Evolutionary conservation across 805 yeast species (phyloP), one percentile per base, ranked within the genome.

Genomic region (Wickerhamia fluorescens): DNA sequence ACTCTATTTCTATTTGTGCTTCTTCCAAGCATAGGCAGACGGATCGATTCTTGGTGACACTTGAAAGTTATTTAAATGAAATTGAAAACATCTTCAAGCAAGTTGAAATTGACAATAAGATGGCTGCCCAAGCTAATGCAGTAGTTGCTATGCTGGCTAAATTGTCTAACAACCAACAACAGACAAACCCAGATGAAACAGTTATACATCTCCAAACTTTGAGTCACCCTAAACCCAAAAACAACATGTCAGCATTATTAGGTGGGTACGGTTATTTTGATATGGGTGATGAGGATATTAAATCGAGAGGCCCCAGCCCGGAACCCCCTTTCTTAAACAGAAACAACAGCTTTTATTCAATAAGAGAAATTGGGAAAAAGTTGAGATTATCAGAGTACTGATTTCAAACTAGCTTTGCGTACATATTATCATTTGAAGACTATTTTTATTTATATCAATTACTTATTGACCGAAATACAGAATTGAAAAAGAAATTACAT

Each of bases 191-290:
- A 7, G 13, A 20, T 9, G 21, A 19, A 4, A 8, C 22, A 2
- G 20, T 25, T 14, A 27, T 27, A 11, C 7, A 18, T 7, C 10
- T 18, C 9, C 9, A 18, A 7, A n/a, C n/a, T n/a, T 18, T 18
- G 20, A 7, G 20, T 10, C 19, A 25, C 6, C 17, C 30, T 4
- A 16, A 21, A 5, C 27, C 37, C 9, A 23, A 21, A 12, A 28
- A 23, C 20, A 25, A 34, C 25, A 14, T 34, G n/a, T 22, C 35
- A 2, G 28, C 29, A 3, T 68, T 53, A 30, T 48, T 73, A 30
- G 79, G 79, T 18, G 79, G 78, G 3, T 73, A 73, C 41, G 78
- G 75, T 23, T 73, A 72, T 40, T 73, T 73, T 37, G 78, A 73
- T 45, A 70, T 72, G 51, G 74, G 71, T 3, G 75, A 71, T 9